phyloP scores from a whole-genome alignment of 768 basidiomycete genomes.

The Sistotremastrum suecicum region DNA sequence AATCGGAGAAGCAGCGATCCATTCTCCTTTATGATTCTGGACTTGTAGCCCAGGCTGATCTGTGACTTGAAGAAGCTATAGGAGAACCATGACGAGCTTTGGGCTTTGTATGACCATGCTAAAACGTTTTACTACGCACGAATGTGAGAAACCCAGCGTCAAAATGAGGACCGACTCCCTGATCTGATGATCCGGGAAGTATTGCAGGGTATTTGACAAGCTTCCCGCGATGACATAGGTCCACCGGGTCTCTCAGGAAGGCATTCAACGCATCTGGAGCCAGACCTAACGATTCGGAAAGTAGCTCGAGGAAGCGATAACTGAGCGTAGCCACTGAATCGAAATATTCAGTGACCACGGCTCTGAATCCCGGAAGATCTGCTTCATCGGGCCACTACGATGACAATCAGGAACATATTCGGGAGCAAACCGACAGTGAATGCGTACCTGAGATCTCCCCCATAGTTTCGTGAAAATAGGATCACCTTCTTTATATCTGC shows the following conservation, averaged over 20 bases:
- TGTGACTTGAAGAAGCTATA: conserved; percentile 12
- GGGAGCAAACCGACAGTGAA: background rate
- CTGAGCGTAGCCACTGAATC: conserved; percentile 4
- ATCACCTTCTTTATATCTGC: conserved; percentile 7
- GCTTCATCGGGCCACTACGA: conserved; percentile 11
- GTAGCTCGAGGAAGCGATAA: conserved; percentile 7
- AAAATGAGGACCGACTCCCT: conserved; percentile 13
- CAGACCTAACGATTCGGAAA: conserved; percentile 9
- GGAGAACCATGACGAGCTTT: background rate
- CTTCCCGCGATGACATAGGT: conserved; percentile 10
- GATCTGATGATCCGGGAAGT: conserved; percentile 1
- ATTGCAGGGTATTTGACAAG: conserved; percentile 11
- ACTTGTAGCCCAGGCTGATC: conserved; percentile 11
- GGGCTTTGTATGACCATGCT: too few species aligned
- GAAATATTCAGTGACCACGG: conserved; percentile 4
- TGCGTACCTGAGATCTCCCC: conserved; percentile 8
- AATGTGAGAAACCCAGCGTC: conserved; percentile 11
- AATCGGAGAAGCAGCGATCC: conserved; percentile 12
- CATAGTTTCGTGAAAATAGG: conserved; percentile 7
- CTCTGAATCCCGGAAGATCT: conserved; percentile 9
- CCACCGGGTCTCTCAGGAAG: conserved; percentile 7
- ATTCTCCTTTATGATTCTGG: conserved; percentile 9
- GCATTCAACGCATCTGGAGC: conserved; percentile 6
- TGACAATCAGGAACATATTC: too few species aligned
- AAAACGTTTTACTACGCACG: background rate